These are phyloP conservation scores for Knoxia roxburghii DNA, from an alignment of 257 asterid genomes.

Conservation along the genomic window DNA sequence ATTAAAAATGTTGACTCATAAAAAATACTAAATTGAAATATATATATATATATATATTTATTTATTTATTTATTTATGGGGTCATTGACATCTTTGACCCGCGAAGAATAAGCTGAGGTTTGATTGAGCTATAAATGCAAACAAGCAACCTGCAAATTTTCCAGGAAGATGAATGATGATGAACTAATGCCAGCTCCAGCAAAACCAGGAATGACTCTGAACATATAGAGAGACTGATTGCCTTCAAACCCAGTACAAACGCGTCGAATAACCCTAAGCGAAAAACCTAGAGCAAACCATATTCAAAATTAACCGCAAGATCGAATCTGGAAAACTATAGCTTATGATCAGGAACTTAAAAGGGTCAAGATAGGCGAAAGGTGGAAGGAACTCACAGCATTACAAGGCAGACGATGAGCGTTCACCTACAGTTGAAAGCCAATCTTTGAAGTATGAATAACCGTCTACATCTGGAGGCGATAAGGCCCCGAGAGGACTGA, in stretches of 20 bases:
- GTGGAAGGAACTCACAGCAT: slow-evolving; percentile 24
- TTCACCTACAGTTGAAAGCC: slow-evolving; percentile 45
- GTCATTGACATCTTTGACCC: slow-evolving; percentile 1
- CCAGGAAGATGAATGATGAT: not conserved
- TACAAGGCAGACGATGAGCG: slow-evolving; percentile 43
- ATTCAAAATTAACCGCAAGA: no score
- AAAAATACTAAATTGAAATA: no score
- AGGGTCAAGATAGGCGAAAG: slow-evolving; percentile 1
- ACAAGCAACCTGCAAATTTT: not conserved
- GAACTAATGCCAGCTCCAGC: not conserved
- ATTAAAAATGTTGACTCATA: no score
- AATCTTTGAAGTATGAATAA: slow-evolving; percentile 46
- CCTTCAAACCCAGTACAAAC: not conserved
- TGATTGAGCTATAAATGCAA: no score
- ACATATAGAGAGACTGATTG: not conserved
- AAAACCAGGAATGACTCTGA: not conserved
- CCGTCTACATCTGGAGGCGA: slow-evolving; percentile 55
- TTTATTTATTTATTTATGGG: no score
- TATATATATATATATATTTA: no score
- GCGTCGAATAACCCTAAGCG: not conserved
- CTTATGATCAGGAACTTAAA: not conserved
- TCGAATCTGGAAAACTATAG: not conserved
- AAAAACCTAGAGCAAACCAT: not conserved
- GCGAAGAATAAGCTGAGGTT: not conserved
- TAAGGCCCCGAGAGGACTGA: slow-evolving; percentile 72